phyloP scores from a whole-genome alignment of 78 protist species.

The Protostelium mycophagum region DNA sequence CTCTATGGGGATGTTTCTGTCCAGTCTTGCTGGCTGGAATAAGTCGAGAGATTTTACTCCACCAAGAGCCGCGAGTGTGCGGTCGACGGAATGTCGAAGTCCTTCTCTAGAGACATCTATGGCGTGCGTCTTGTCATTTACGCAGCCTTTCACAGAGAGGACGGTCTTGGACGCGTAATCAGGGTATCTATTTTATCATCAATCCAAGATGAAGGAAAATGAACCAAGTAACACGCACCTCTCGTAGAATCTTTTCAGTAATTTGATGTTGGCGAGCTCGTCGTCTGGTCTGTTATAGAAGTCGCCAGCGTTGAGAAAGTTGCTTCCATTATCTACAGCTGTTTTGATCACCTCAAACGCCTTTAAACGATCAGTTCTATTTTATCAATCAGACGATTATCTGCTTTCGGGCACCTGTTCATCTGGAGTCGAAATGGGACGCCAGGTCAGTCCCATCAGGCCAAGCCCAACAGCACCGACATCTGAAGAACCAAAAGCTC shows the following conservation, averaged over 20 bases:
- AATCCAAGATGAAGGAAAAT: not conserved
- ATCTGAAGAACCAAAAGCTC: too few species aligned
- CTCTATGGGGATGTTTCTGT: not conserved
- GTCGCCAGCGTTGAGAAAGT: not conserved
- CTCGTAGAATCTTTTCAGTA: not conserved
- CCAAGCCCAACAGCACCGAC: not conserved
- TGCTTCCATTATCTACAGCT: not conserved
- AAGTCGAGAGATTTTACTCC: not conserved
- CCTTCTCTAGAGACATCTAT: not conserved
- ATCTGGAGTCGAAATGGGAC: not conserved
- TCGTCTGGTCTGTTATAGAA: not conserved
- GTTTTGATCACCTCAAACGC: not conserved
- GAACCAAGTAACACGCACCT: not conserved
- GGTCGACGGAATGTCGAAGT: not conserved
- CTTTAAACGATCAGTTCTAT: too few species aligned
- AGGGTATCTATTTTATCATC: not conserved
- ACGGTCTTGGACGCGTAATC: not conserved
- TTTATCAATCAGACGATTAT: too few species aligned
- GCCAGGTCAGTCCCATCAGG: not conserved
- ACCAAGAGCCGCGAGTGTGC: not conserved
- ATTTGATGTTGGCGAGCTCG: not conserved
- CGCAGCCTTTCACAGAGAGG: not conserved
- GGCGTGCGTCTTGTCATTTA: not conserved
- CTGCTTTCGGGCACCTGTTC: too few species aligned
- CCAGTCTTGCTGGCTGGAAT: not conserved